phyloP scores from a whole-genome alignment of 148 eudicot genomes.

The Vaccinium darrowii region DNA sequence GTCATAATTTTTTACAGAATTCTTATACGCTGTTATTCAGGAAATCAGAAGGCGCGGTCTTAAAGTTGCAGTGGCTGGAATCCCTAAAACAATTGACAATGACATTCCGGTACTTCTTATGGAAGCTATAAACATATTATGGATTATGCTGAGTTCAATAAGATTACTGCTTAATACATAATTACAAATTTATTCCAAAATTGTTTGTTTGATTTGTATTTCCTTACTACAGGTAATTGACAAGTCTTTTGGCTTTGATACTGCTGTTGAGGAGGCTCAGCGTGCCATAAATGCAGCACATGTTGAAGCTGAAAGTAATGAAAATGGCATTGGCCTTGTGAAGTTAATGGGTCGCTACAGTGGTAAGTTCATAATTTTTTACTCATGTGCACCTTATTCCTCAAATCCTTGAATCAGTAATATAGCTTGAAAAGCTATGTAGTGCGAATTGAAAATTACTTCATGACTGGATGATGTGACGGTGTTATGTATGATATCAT shows the following conservation, averaged over 20 bases:
- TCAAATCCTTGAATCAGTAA: not conserved
- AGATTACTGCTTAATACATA: not conserved
- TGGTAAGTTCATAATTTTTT: slow-evolving; percentile 42
- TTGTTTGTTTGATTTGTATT: slow-evolving; percentile 9
- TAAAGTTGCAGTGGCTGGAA: slow-evolving; percentile 78
- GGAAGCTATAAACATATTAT: not conserved
- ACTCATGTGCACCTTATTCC: not conserved
- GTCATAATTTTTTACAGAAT: not conserved
- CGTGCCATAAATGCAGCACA: slow-evolving; percentile 98
- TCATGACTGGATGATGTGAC: not conserved
- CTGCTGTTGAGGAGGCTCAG: slow-evolving; percentile 99
- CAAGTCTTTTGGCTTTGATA: slow-evolving; percentile 95
- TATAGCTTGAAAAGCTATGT: not conserved
- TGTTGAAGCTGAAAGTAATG: slow-evolving; percentile 92
- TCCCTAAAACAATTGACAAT: slow-evolving; percentile 96
- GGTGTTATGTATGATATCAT: not conserved
- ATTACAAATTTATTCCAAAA: not conserved
- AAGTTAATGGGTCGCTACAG: slow-evolving; percentile 98
- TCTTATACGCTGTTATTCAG: slow-evolving; percentile 36
- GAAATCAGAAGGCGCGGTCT: slow-evolving; percentile 79
- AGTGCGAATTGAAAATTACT: not conserved
- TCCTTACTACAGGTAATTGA: slow-evolving; percentile 70
- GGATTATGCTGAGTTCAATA: not conserved
- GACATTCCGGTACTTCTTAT: slow-evolving; percentile 73
- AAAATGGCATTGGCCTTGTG: slow-evolving; percentile 90